A percentile compares a stretch with the other conserved stretches of the same genome.
Conservation (phyloP, 768 basidiomycete species). For the Suillus americanus region DNA sequence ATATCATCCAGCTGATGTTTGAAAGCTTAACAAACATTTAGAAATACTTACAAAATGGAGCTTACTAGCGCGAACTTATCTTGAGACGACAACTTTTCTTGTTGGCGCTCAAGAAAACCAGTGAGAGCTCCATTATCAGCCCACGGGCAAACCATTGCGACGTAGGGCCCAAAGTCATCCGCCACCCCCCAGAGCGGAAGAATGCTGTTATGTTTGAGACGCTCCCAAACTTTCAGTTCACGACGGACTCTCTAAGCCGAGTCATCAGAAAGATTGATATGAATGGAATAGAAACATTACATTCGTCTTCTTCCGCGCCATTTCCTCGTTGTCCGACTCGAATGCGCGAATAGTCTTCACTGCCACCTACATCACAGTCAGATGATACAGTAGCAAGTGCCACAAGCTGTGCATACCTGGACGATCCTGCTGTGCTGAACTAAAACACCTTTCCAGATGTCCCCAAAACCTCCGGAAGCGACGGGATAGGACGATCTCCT, state of each 20-base stretch:
- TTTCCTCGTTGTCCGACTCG: neutral
- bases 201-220: constrained; percentile 20
- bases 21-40: neutral
- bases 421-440: neutral
- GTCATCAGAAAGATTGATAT: neutral
- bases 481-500: neutral
- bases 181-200: constrained; percentile 19
- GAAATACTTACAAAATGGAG: neutral
- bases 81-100: constrained; percentile 3
- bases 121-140: constrained; percentile 16
- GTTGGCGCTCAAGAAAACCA: constrained; percentile 11
- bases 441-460: constrained; percentile 8
- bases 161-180: constrained; percentile 20
- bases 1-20: neutral
- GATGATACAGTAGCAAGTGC: neutral
- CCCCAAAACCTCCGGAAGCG: constrained; percentile 3
- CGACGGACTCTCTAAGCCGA: constrained; percentile 14
- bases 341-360: constrained; percentile 6
- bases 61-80: constrained; percentile 20
- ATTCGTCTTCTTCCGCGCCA: neutral
- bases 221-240: constrained; percentile 23
- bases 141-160: constrained; percentile 25
- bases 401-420: neutral
- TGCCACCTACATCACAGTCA: constrained; percentile 4
- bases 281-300: neutral